Conservation (phyloP, 2,329 filamentous ascomycete species). For the Diaporthe sp. region DNA sequence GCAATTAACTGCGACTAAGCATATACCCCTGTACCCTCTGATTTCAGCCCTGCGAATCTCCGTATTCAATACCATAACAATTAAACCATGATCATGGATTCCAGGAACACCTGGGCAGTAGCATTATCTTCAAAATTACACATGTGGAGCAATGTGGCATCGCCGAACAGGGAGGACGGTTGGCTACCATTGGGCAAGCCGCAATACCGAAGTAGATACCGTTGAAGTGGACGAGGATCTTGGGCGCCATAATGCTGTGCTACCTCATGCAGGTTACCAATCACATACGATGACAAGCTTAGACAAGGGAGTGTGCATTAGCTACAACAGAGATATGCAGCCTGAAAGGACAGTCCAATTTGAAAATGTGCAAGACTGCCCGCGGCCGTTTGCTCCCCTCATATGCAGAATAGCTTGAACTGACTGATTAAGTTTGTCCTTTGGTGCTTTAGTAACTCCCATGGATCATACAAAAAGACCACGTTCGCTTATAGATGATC, state of each 20-base stretch:
- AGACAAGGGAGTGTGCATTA: background rate
- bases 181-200: background rate
- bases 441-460: background rate
- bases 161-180: background rate
- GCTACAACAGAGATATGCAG: background rate
- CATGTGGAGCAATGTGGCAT: background rate
- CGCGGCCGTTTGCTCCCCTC: background rate
- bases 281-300: background rate
- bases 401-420: background rate
- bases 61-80: background rate
- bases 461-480: background rate
- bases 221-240: background rate
- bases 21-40: too few species aligned
- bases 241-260: background rate
- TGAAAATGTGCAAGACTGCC: background rate
- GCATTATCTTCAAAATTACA: background rate
- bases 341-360: background rate
- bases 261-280: background rate
- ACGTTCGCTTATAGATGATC: background rate
- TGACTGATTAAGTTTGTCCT: background rate
- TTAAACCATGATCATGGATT: background rate
- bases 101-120: too few species aligned
- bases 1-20: too few species aligned
- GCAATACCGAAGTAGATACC: too few species aligned
- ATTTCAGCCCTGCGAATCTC: too few species aligned